phyloP scores from a whole-genome alignment of 768 basidiomycete genomes.

The Gloeophyllum trabeum region DNA sequence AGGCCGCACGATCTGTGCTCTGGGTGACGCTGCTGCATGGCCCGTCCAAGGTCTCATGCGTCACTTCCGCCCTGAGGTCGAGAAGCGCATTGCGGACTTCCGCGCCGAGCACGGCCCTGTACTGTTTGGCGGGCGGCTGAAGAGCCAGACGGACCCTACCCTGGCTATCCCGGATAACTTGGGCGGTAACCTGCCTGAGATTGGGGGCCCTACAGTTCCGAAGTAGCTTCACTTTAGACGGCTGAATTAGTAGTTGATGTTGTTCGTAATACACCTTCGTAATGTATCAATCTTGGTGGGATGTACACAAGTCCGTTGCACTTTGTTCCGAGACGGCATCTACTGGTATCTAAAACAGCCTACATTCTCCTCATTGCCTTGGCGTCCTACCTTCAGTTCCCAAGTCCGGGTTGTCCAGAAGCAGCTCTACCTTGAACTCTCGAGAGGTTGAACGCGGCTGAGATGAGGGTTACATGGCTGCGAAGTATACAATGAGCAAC shows the following conservation, averaged over 20 bases:
- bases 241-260: no score
- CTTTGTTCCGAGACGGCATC: no score
- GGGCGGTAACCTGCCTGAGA: slow-evolving; percentile 37
- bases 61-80: slow-evolving; percentile 94
- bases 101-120: slow-evolving; percentile 69
- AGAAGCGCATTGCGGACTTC: slow-evolving; percentile 75
- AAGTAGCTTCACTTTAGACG: no score
- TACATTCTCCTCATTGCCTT: no score
- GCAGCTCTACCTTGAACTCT: slow-evolving; percentile 27
- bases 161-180: slow-evolving; percentile 70
- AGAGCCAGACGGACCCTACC: slow-evolving; percentile 53
- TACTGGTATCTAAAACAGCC: no score
- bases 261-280: no score
- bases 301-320: no score
- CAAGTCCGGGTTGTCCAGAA: no score
- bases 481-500: background rate
- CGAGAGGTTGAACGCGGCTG: slow-evolving; percentile 76
- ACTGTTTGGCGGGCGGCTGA: slow-evolving; percentile 76
- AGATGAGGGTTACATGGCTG: slow-evolving; percentile 78
- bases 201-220: no score
- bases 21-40: slow-evolving; percentile 97
- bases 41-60: slow-evolving; percentile 97
- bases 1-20: slow-evolving; percentile 92
- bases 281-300: no score
- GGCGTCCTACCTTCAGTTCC: no score